Percentiles rank a stretch among this genome's conserved stretches.
Conservation (phyloP, 768 basidiomycete species). For the Xanthoconium purpureum region DNA sequence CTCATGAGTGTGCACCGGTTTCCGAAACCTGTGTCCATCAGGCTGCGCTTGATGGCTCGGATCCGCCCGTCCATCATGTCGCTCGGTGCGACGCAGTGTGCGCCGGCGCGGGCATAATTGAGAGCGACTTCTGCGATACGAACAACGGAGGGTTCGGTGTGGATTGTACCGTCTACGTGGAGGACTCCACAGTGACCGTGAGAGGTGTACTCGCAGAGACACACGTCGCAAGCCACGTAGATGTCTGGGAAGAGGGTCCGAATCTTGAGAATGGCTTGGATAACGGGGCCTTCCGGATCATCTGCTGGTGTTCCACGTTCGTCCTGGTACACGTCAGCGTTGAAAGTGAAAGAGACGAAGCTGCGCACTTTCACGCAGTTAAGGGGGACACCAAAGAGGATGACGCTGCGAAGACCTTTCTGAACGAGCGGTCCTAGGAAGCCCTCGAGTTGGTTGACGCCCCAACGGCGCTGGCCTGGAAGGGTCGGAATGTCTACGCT, state of each 20-base stretch:
- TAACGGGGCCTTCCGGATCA: conserved; percentile 87
- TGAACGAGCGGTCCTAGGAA: conserved; percentile 85
- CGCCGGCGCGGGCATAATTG: conserved; percentile 91
- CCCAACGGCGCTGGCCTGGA: conserved; percentile 92
- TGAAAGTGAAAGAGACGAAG: not conserved
- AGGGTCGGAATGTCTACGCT: conserved; percentile 71
- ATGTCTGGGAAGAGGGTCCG: conserved; percentile 74
- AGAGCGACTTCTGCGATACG: conserved; percentile 92
- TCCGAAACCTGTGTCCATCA: conserved; percentile 81
- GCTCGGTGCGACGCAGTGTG: conserved; percentile 96
- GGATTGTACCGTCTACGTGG: conserved; percentile 69
- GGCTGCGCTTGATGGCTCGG: conserved; percentile 77
- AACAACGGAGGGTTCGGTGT: conserved; percentile 72
- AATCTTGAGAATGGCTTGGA: conserved; percentile 82
- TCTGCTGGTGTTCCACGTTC: conserved; percentile 83
- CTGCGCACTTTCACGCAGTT: conserved; percentile 65
- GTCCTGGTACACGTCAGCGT: conserved; percentile 51
- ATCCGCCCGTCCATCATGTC: conserved; percentile 99
- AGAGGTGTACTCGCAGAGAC: conserved; percentile 99
- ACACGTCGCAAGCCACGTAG: conserved; percentile 93
- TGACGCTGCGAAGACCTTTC: conserved; percentile 89
- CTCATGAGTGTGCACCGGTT: conserved; percentile 94
- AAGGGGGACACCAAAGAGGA: conserved; percentile 90
- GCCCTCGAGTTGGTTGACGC: conserved; percentile 84
- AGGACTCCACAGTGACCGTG: conserved; percentile 95